A percentile compares a stretch with the other conserved stretches of the same genome.
Evolutionary conservation across 768 basidiomycete species (phyloP).

Genomic region (Lanmaoa pseudosensibilis): DNA sequence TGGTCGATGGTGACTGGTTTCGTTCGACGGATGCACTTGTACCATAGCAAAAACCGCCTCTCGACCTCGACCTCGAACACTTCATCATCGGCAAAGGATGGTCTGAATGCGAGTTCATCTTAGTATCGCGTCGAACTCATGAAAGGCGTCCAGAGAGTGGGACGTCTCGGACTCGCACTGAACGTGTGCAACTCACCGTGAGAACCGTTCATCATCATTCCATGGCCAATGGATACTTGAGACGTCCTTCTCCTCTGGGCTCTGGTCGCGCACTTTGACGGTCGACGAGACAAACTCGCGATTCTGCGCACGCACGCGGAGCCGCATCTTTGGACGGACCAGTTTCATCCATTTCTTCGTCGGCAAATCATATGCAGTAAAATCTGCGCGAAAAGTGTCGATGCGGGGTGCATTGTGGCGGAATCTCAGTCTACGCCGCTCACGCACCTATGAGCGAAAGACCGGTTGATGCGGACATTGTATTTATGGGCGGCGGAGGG

Average conservation of each 20-base stretch:
- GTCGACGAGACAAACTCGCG: conserved; percentile 18
- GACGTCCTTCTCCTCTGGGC: not conserved
- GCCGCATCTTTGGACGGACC: conserved; percentile 23
- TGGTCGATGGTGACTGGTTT: conserved; percentile 20
- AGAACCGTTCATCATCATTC: conserved; percentile 5
- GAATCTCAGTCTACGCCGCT: not conserved
- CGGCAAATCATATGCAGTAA: conserved; percentile 25
- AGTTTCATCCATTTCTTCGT: conserved; percentile 19
- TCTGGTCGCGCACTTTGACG: conserved; percentile 7
- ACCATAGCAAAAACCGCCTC: conserved; percentile 19
- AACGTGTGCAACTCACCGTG: conserved; percentile 21
- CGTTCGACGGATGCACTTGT: conserved; percentile 30
- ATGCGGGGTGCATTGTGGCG: not conserved
- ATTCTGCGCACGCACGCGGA: conserved; percentile 15
- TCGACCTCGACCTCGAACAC: conserved; percentile 23
- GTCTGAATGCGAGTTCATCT: conserved; percentile 6
- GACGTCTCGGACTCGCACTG: too few relatives aligned
- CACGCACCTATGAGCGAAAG: conserved; percentile 22
- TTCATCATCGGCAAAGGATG: conserved; percentile 15
- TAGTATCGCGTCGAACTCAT: not conserved
- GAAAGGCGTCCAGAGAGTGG: too few relatives aligned
- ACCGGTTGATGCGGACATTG: conserved; percentile 10
- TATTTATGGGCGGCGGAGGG: not conserved
- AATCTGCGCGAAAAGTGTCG: conserved; percentile 11
- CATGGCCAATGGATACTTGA: conserved; percentile 16